Evolutionary conservation across 1,284 basidiomycete genomes (phyloP), one percentile per base, ranked within the genome.

Genomic region (Coniferiporia weirii): DNA sequence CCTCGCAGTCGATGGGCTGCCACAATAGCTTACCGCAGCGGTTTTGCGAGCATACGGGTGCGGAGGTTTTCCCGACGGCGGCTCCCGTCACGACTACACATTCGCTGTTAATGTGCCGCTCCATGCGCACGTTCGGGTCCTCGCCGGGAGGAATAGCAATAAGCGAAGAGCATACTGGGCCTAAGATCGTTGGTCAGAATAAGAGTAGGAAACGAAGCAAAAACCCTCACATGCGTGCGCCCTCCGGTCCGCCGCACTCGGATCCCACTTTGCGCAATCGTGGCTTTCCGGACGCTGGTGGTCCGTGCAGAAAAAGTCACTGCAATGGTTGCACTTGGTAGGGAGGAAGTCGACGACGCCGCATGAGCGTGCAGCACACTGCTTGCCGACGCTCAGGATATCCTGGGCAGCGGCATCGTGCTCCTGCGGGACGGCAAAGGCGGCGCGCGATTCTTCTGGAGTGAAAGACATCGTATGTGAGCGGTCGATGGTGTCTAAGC

Each of bases 341-440:
- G 89, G 89, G n/a, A 92, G 74, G 66, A 89, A 92, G 73, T 92
- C 90, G 66, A 91, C 78, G 63, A 88, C 78, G 34, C 76, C 71
- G 71, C 89, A 92, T 1, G 78, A 72, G 0, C 77, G 66, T 50
- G 81, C 76, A 17, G 84, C 81, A 71, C 89, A 92, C 66, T 88
- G 84, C 60, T 81, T 78, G n/a, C 89, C 89, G 61, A 91, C 70
- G 49, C 74, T 71, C 54, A 91, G 77, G 17, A 91, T 74, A 34
- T 84, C 78, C 15, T 72, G 66, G 60, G 85, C 80, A 61, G 27
- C 27, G 27, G 73, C 76, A 55, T 79, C 76, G 66, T 56, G 58
- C 61, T 62, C 5, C 66, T 64, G 34, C 66, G 66, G 17, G 64
- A 63, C 27, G 65, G 65, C 50, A 44, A 48, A 57, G 10, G 56